Evolutionary conservation across 2,329 filamentous ascomycete species (phyloP).

Genomic region (Phyllosticta paracitricarpa): DNA sequence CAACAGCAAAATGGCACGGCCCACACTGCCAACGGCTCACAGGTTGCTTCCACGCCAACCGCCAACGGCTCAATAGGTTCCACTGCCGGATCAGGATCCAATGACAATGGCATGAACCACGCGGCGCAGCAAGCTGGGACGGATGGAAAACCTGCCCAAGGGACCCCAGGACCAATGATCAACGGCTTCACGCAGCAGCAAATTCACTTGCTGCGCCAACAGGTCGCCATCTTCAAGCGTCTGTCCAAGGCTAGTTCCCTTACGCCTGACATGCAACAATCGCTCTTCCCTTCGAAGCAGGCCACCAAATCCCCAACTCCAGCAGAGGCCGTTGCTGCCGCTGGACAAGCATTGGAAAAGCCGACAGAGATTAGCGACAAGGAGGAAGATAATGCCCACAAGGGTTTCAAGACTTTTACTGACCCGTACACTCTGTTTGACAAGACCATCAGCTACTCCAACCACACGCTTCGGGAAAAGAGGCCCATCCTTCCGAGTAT

Average conservation of each 20-base stretch:
- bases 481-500: conserved; percentile 76
- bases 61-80: conserved; percentile 18
- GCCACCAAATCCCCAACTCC: conserved; percentile 38
- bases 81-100: conserved; percentile 18
- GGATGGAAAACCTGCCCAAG: conserved; percentile 21
- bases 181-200: conserved; percentile 63
- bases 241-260: conserved; percentile 80
- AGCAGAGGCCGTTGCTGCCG: conserved; percentile 31
- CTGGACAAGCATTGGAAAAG: conserved; percentile 43
- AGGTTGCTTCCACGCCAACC: conserved; percentile 20
- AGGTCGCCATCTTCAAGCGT: conserved; percentile 86
- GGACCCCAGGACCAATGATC: conserved; percentile 17
- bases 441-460: conserved; percentile 62
- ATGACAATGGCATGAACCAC: conserved; percentile 19
- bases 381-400: conserved; percentile 17
- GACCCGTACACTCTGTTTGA: conserved; percentile 34
- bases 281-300: conserved; percentile 66
- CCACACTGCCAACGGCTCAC: conserved; percentile 34
- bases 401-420: conserved; percentile 55
- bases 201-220: conserved; percentile 64
- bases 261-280: conserved; percentile 67
- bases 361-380: conserved; percentile 33
- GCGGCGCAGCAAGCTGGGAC: conserved; percentile 28
- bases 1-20: conserved; percentile 43
- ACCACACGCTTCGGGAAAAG: conserved; percentile 66